Evolutionary conservation across 805 yeast genomes (phyloP).

Genomic region (Candida tammaniensis): DNA sequence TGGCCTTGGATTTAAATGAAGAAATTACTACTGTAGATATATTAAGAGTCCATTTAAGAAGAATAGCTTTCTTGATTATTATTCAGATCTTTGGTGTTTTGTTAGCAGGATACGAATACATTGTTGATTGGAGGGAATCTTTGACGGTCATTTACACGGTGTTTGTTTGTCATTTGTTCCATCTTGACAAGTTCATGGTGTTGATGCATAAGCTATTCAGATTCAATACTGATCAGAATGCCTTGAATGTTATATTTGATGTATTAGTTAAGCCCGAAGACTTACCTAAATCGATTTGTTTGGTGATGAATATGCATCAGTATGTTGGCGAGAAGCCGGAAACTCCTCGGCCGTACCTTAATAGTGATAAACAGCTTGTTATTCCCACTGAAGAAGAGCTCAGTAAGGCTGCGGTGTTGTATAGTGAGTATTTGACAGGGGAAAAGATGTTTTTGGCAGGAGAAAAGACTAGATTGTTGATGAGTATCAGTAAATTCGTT

Average conservation of each 20-base stretch:
- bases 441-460: constrained; percentile 39
- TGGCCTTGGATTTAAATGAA: constrained; percentile 13
- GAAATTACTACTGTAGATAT: constrained; percentile 17
- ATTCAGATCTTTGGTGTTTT: background rate
- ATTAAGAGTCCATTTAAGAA: constrained; percentile 16
- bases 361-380: constrained; percentile 36
- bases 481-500: constrained; percentile 31
- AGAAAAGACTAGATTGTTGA: constrained; percentile 37
- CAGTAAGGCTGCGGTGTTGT: constrained; percentile 22
- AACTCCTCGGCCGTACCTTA: constrained; percentile 42
- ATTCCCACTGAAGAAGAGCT: constrained; percentile 37
- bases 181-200: constrained; percentile 8
- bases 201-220: constrained; percentile 4
- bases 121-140: background rate
- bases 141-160: constrained; percentile 3
- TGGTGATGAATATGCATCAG: constrained; percentile 28
- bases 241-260: constrained; percentile 9
- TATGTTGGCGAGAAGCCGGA: constrained; percentile 37
- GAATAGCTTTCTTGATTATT: constrained; percentile 12
- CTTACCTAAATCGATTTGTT: constrained; percentile 28
- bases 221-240: constrained; percentile 6
- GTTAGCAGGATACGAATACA: background rate
- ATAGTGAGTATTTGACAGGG: constrained; percentile 40
- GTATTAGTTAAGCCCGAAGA: constrained; percentile 8
- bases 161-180: constrained; percentile 4